Base-by-base conservation (phyloP, 2,329 filamentous ascomycete species). In the Stagonosporopsis vannaccii region DNA sequence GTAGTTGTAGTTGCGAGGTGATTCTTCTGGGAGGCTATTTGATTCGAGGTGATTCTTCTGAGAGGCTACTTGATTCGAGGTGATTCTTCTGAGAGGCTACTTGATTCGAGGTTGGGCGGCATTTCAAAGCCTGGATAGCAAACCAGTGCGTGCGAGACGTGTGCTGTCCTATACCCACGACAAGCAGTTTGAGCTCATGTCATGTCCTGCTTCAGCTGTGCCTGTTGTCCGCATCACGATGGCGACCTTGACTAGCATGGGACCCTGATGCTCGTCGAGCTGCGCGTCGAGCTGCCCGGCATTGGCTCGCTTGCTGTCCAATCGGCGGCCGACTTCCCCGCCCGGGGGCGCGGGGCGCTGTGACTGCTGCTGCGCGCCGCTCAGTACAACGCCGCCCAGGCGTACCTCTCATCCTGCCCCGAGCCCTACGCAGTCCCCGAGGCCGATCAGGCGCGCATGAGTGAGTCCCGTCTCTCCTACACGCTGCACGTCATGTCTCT, bases 371-470 rank as follows among this genome's bases (percentile, higher is more conserved):
- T n/a, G n/a, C n/a, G n/a, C n/a, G n/a, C n/a, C n/a, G 42, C 47
- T 46, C 36, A 51, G 53, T 42, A 56, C 53, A 51, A 47, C 46
- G 53, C 53, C 36, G 43, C 43, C 47, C 53, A 51, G 20, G 54
- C 49, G 54, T 58, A 58, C 39, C 54, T 58, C 54, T 58, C 54
- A 58, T 58, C 54, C 54, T 52, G 54, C 44, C 30, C 39, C 19
- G 28, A 42, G 39, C 44, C 51, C 22, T 47, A 47, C 49, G 39
- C 39, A 39, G 49, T 13, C 39, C 36, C 47, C 47, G 47, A 50
- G 47, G 51, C 42, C 53, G 30, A 32, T 43, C 53, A 47, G 47
- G 47, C 47, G 41, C 47, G 26, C 48, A 39, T 39, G 36, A 39
- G 53, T 56, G 33, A 56, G 53, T 56, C 36, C 47, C 36, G 47